These are phyloP conservation scores for Avena sativa DNA, from an alignment of 176 grass and related monocot genomes.

Conservation along the genomic window DNA sequence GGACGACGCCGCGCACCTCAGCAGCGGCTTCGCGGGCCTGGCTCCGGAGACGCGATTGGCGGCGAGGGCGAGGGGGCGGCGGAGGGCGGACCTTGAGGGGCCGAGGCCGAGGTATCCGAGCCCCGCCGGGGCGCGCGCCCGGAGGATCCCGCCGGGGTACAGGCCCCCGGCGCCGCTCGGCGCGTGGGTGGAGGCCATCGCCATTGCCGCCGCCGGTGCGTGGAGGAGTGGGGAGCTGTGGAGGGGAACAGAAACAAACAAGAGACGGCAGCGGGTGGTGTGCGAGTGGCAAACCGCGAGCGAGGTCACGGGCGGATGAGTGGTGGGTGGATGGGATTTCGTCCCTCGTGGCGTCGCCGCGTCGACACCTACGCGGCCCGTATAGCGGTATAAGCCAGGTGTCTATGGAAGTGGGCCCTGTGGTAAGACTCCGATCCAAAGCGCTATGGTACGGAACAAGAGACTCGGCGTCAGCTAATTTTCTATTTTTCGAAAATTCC, in stretches of 20 bases:
- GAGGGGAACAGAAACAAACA: neutral
- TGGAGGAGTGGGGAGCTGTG: neutral
- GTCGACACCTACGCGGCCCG: neutral
- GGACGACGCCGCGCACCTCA: neutral
- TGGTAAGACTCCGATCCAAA: neutral
- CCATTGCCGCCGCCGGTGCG: slow-evolving; percentile 44
- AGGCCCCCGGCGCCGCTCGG: neutral
- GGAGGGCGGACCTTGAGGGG: slow-evolving; percentile 1
- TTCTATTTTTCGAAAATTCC: too few relatives aligned
- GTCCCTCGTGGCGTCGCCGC: slow-evolving; percentile 10
- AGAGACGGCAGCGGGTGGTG: neutral
- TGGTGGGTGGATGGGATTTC: slow-evolving; percentile 32
- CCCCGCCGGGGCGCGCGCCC: slow-evolving; percentile 32
- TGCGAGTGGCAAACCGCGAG: neutral
- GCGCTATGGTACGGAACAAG: neutral
- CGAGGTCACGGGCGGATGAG: slow-evolving; percentile 26
- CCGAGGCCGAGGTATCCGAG: slow-evolving; percentile 6
- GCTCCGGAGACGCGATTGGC: neutral
- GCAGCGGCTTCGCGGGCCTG: neutral
- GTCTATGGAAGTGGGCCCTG: neutral
- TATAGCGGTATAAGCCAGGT: neutral
- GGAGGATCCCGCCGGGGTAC: slow-evolving; percentile 19
- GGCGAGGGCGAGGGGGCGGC: slow-evolving; percentile 3
- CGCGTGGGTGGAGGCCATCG: slow-evolving; percentile 45
- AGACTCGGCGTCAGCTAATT: too few relatives aligned